phyloP scores from a whole-genome alignment of 805 yeast genomes.

The Candida odintsovae region DNA sequence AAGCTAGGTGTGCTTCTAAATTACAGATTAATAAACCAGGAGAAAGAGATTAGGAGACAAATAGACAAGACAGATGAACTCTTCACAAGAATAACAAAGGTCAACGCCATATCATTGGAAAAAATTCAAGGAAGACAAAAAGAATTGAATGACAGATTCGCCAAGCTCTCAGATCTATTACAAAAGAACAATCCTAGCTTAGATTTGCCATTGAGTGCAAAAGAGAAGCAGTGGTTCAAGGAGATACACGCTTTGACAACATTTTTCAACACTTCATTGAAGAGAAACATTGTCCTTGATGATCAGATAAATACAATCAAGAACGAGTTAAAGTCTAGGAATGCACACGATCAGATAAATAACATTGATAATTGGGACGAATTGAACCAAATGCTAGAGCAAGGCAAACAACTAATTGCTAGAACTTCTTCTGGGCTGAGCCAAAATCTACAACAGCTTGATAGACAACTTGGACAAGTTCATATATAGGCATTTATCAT shows the following conservation, averaged over 20 bases:
- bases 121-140: slow-evolving; percentile 28
- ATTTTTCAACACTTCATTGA: slow-evolving; percentile 27
- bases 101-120: slow-evolving; percentile 13
- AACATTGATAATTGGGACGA: slow-evolving; percentile 23
- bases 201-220: slow-evolving; percentile 29
- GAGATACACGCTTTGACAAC: slow-evolving; percentile 32
- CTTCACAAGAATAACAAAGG: slow-evolving; percentile 8
- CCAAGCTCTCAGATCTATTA: slow-evolving; percentile 24
- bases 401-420: slow-evolving; percentile 27
- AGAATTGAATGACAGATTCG: slow-evolving; percentile 26
- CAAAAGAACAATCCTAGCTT: slow-evolving; percentile 6
- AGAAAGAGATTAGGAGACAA: slow-evolving; percentile 37
- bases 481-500: slow-evolving; percentile 3
- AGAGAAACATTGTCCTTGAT: slow-evolving; percentile 19
- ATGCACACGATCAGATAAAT: slow-evolving; percentile 1
- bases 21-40: slow-evolving; percentile 32
- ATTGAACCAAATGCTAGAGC: slow-evolving; percentile 25
- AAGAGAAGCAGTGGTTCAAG: slow-evolving; percentile 41
- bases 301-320: slow-evolving; percentile 26
- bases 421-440: slow-evolving; percentile 13
- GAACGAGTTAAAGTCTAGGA: slow-evolving; percentile 18
- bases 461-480: slow-evolving; percentile 8
- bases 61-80: slow-evolving; percentile 24
- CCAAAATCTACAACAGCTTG: slow-evolving; percentile 17
- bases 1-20: slow-evolving; percentile 31